Evolutionary conservation across 805 yeast genomes (phyloP).

Genomic region (Millerozyma miso): DNA sequence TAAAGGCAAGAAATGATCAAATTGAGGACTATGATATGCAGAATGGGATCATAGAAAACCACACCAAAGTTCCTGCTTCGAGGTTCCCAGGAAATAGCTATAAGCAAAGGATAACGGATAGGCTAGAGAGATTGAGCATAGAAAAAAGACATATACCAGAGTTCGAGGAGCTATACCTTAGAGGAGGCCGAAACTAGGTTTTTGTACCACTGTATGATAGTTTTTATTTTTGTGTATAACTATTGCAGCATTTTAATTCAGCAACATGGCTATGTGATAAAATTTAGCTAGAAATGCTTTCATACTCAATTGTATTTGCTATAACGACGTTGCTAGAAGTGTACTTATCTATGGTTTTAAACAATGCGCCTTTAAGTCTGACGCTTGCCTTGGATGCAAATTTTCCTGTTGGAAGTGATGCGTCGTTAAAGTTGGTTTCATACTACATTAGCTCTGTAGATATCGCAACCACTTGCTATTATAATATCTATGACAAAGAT

Average conservation of each 20-base stretch:
- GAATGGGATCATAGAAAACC: conserved; percentile 5
- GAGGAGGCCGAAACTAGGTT: conserved; percentile 16
- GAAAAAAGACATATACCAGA: conserved; percentile 40
- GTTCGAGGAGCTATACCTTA: conserved; percentile 35
- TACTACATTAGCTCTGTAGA: not conserved
- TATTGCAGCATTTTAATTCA: too few relatives aligned
- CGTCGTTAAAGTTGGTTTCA: too few relatives aligned
- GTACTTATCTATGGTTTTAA: too few relatives aligned
- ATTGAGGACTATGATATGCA: conserved; percentile 17
- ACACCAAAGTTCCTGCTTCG: conserved; percentile 9
- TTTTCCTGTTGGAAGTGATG: too few relatives aligned
- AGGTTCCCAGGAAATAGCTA: conserved; percentile 14
- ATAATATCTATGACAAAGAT: not conserved
- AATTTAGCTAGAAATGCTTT: too few relatives aligned
- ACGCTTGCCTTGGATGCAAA: too few relatives aligned
- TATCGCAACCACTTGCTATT: not conserved
- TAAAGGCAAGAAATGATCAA: conserved; percentile 33
- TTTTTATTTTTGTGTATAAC: too few relatives aligned
- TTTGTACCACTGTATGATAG: not conserved
- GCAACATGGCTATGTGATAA: too few relatives aligned
- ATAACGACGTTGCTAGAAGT: too few relatives aligned
- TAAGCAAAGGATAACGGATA: conserved; percentile 38
- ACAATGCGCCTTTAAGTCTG: too few relatives aligned
- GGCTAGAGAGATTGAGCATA: conserved; percentile 32
- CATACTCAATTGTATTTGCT: too few relatives aligned